Conservation (phyloP, 371 early-diverging fungal species). For the Mucor irregularis region DNA sequence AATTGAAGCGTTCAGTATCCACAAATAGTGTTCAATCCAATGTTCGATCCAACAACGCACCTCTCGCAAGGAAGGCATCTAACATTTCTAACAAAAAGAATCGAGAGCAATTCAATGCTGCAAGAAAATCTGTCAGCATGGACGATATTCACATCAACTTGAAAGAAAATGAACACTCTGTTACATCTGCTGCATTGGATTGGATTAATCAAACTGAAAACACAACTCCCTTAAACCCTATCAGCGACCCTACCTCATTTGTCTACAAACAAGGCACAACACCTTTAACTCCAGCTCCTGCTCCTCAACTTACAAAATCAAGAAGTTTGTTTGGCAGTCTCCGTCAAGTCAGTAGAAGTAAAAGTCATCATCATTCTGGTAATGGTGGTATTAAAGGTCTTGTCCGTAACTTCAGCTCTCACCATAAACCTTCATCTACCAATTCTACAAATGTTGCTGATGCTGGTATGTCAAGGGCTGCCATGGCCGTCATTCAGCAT, state of each 20-base stretch:
- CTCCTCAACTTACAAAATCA: background rate
- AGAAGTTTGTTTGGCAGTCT: slow-evolving; percentile 25
- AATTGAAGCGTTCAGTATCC: slow-evolving; percentile 8
- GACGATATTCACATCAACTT: slow-evolving; percentile 1
- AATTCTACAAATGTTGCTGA: background rate
- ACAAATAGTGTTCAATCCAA: slow-evolving; percentile 13
- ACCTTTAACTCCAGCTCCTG: background rate
- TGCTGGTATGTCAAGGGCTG: slow-evolving; percentile 26
- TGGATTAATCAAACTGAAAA: slow-evolving; percentile 10
- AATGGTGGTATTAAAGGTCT: slow-evolving; percentile 15
- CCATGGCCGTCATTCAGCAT: slow-evolving; percentile 31
- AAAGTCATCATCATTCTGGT: slow-evolving; percentile 6
- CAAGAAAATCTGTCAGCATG: slow-evolving; percentile 15
- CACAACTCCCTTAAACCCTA: too few relatives aligned
- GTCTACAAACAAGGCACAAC: background rate
- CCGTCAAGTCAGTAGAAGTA: slow-evolving; percentile 24
- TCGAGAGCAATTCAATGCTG: background rate
- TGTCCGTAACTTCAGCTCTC: slow-evolving; percentile 20
- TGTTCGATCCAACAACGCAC: background rate
- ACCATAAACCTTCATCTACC: background rate
- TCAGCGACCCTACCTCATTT: background rate
- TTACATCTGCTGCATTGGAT: slow-evolving; percentile 14
- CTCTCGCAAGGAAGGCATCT: background rate
- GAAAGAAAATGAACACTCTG: slow-evolving; percentile 1
- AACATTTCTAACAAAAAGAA: background rate